phyloP scores from a whole-genome alignment of 1,284 basidiomycete species.

The Cutaneotrichosporon cavernicola region DNA sequence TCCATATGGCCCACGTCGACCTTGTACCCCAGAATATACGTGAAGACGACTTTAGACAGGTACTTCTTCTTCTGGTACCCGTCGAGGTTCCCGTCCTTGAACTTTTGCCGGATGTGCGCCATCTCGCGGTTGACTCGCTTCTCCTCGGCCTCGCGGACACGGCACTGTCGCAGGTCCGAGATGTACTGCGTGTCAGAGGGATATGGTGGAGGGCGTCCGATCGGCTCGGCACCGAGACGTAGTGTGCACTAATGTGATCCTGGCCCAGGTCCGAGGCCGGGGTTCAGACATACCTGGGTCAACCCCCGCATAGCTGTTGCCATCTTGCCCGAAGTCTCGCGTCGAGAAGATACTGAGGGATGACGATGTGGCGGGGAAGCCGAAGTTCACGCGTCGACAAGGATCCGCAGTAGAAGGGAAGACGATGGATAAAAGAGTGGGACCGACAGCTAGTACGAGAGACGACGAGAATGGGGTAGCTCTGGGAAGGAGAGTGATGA shows the following conservation, averaged over 20 bases:
- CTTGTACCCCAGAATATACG: constrained; percentile 97
- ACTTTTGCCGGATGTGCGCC: constrained; percentile 98
- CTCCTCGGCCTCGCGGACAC: constrained; percentile 63
- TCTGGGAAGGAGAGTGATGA: not conserved
- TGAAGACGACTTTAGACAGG: constrained; percentile 90
- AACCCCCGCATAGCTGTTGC: constrained; percentile 83
- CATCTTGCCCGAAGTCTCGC: constrained; percentile 56
- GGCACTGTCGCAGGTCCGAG: constrained; percentile 85
- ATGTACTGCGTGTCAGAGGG: constrained; percentile 70
- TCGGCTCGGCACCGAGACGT: not conserved
- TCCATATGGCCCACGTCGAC: constrained; percentile 99
- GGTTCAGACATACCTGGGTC: constrained; percentile 66
- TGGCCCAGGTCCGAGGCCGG: not conserved
- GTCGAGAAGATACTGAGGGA: not conserved
- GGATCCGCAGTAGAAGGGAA: not conserved
- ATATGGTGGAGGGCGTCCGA: not conserved
- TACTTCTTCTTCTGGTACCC: constrained; percentile 99
- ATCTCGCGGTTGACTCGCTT: constrained; percentile 99
- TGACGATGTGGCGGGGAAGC: not conserved
- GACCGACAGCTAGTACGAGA: not conserved
- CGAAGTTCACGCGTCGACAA: not conserved
- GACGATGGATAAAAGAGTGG: not conserved
- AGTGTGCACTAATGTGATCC: not conserved
- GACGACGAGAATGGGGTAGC: not conserved
- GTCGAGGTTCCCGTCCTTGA: constrained; percentile 97